Base-by-base conservation (phyloP, 2,329 filamentous ascomycete genomes). In the Fusarium humuli region DNA sequence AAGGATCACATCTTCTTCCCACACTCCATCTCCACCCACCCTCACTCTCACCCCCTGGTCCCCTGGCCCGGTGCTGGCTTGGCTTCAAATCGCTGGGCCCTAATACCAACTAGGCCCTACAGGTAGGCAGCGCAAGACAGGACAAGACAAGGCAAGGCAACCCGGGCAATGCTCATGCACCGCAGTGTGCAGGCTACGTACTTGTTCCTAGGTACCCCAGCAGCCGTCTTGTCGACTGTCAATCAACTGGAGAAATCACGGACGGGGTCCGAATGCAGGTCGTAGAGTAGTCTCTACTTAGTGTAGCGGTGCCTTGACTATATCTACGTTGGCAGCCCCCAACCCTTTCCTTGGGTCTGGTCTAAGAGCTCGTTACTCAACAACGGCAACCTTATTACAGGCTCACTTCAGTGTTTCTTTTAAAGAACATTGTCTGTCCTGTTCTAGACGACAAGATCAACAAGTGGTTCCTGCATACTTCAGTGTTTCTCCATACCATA, bases 291-390 rank as follows among this genome's bases (percentile, higher is more conserved):
- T 37, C 30, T 34, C 48, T 50, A 22, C 20, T 50, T 50, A 50
- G 30, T 52, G 22, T 52, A 69, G 62, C 66, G 65, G 66, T 71
- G 71, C 73, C 70, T 75, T 73, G 71, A 70, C 73, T 75, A 75
- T 75, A 75, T 73, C 62, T 75, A 75, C 69, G 50, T 71, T 71
- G 70, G 57, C 44, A 67, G 67, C 70, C 73, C 73, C 73, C 61
- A 68, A 66, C 65, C 57, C 59, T 58, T 57, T 71, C 50, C 59
- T 49, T 49, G 61, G 56, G 56, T 53, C 61, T 65, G 59, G 52
- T 52, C 49, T 65, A 72, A 75, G 68, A 71, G 67, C 45, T 75
- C 52, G 50, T 69, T 55, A 68, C 56, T 61, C 54, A 54, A 71
- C 53, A 71, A 52, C 68, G 44, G 69, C 59, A 71, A 55, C 52